Evolutionary conservation across 164 flowering plant genomes (phyloP).

Genomic region (Vitis rupestris): DNA sequence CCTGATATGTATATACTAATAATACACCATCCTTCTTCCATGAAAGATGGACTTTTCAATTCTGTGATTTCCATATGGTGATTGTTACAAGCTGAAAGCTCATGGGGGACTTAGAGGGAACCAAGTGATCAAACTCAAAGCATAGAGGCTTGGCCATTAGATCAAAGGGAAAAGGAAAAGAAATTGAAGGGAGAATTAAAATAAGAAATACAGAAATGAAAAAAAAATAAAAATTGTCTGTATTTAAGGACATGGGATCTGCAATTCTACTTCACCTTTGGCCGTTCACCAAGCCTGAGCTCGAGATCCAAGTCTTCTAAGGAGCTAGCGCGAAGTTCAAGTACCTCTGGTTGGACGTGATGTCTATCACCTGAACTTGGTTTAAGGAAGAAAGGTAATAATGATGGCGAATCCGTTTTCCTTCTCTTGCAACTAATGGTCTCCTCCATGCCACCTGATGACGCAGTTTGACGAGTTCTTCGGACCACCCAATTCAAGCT

Average conservation of each 20-base stretch:
- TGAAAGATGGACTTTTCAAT: neutral
- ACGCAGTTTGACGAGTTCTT: slow-evolving; percentile 12
- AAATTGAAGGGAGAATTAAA: neutral
- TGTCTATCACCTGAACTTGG: slow-evolving; percentile 24
- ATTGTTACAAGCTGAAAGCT: slow-evolving; percentile 22
- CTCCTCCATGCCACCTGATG: slow-evolving; percentile 25
- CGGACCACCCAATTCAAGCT: slow-evolving; percentile 35
- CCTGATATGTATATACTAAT: neutral
- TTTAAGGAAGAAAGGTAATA: slow-evolving; percentile 31
- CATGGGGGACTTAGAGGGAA: slow-evolving; percentile 6
- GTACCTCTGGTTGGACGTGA: slow-evolving; percentile 29
- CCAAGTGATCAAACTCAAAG: slow-evolving; percentile 13
- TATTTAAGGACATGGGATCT: slow-evolving; percentile 5
- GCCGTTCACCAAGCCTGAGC: slow-evolving; percentile 75
- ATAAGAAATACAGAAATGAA: slow-evolving; percentile 3
- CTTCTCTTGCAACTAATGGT: slow-evolving; percentile 38
- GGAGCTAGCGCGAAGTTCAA: slow-evolving; percentile 29
- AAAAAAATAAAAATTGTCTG: slow-evolving; percentile 4
- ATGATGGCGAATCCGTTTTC: slow-evolving; percentile 23
- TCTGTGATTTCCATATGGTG: slow-evolving; percentile 11
- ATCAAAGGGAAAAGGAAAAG: neutral
- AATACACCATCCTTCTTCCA: neutral
- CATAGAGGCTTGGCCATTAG: slow-evolving; percentile 12
- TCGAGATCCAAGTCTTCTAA: slow-evolving; percentile 79
- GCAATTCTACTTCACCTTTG: slow-evolving; percentile 39